Base-by-base conservation (phyloP, 179 eudicot genomes). In the Beta macrorhiza region DNA sequence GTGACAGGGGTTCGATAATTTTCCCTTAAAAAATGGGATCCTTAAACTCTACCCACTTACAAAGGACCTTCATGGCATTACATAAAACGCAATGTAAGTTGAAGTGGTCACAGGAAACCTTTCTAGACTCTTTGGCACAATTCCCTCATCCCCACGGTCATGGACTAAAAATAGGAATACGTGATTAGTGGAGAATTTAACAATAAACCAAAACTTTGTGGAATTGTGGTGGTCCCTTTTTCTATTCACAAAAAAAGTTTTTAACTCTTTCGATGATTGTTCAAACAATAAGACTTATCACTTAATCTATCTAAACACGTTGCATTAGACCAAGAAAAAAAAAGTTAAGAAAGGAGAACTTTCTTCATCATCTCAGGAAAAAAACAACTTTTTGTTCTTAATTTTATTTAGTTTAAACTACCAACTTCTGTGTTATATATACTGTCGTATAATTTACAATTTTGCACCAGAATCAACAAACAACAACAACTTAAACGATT, bases 111-210 rank as follows among this genome's bases (percentile, higher is more conserved):
- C 42, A 37, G 4, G 42, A 37, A 37, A 37, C 42, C 42, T 37
- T 37, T 37, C 42, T 2, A 37, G 42, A 37, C 42, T 37, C 42
- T 37, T 37, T 37, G 42, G 2, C 15, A 59, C 29, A 62, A 19
- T n/a, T 68, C n/a, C 73, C 51, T 69, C 8, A 17, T 14, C 22
- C 52, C 44, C 69, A 65, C 53, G 73, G 11, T 2, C 1, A 7
- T 13, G 72, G 51, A 15, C 51, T 2, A 67, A 15, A 42, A 67
- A 2, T 71, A 71, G 37, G 15, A 53, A 3, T 74, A 55, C 77
- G 64, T 74, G 63, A 74, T 74, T 56, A 15, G 77, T 74, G 77
- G 51, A 20, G 9, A 29, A 16, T 11, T 72, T 72, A n/a, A 32
- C 75, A 72, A 51, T 1, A 9, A 9, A 22, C 13, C 75, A 7